Percentiles rank a stretch among this genome's conserved stretches.
Evolutionary conservation across 1,284 basidiomycete genomes (phyloP).

Genomic region (Cutaneotrichosporon spelunceum): DNA sequence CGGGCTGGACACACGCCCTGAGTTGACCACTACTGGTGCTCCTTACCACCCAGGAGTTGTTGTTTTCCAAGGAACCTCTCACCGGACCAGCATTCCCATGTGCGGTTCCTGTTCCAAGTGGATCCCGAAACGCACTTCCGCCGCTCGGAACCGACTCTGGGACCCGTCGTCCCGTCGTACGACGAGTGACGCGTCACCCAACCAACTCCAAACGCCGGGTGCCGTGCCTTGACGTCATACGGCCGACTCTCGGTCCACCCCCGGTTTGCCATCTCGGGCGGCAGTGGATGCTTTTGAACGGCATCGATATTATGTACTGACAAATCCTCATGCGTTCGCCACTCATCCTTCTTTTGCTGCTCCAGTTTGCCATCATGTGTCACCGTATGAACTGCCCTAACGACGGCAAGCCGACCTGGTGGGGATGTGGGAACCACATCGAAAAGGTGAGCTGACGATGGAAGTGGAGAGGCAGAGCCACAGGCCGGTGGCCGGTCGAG

Average conservation of each 20-base stretch:
- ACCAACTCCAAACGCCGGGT: background rate
- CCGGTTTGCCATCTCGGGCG: background rate
- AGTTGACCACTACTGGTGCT: too few relatives aligned
- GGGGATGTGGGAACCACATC: slow-evolving; percentile 51
- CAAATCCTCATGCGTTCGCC: background rate
- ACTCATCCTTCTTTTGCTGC: background rate
- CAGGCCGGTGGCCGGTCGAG: too few relatives aligned
- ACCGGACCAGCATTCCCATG: too few relatives aligned
- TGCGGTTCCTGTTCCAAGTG: too few relatives aligned
- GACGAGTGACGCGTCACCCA: background rate
- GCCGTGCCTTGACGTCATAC: background rate
- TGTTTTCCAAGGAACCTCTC: too few relatives aligned
- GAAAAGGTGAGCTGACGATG: slow-evolving; percentile 33
- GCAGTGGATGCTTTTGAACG: background rate
- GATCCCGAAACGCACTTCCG: too few relatives aligned
- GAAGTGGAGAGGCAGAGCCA: slow-evolving; percentile 6
- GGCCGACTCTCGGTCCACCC: background rate
- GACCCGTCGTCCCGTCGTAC: background rate
- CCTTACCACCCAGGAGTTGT: too few relatives aligned
- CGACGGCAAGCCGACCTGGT: slow-evolving; percentile 51
- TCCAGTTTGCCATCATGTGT: slow-evolving; percentile 38
- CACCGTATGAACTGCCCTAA: slow-evolving; percentile 48
- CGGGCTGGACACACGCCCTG: too few relatives aligned
- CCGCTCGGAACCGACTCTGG: background rate
- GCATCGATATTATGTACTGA: background rate